A percentile compares a stretch with the other conserved stretches of the same genome.
Evolutionary conservation across 1,284 basidiomycete genomes (phyloP).

Genomic region (Anthracocystis panici-leucophaei): DNA sequence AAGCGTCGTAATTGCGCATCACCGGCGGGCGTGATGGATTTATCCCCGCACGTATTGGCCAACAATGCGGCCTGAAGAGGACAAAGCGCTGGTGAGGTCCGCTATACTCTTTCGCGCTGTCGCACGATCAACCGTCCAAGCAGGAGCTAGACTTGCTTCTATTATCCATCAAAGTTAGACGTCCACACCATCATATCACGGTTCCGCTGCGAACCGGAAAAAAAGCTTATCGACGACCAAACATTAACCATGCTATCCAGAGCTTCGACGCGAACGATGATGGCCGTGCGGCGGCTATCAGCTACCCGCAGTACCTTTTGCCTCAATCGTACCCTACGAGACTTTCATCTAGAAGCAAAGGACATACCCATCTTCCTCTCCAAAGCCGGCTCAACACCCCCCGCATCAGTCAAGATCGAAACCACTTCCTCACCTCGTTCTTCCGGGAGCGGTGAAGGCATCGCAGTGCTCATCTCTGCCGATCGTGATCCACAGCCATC

Average conservation of each 20-base stretch:
- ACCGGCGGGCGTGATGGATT: background rate
- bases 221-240: background rate
- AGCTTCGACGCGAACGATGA: background rate
- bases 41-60: constrained; percentile 21
- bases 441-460: constrained; percentile 9
- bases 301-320: background rate
- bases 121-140: too few relatives aligned
- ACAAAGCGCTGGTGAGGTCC: background rate
- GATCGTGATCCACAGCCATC: constrained; percentile 38
- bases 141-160: too few relatives aligned
- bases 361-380: constrained; percentile 38
- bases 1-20: constrained; percentile 30
- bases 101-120: too few relatives aligned
- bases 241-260: constrained; percentile 14
- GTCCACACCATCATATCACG: too few relatives aligned
- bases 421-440: background rate
- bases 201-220: too few relatives aligned
- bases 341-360: constrained; percentile 41
- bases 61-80: background rate
- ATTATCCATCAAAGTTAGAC: too few relatives aligned
- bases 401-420: constrained; percentile 10
- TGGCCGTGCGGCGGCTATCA: background rate
- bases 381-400: constrained; percentile 18
- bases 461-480: constrained; percentile 50
- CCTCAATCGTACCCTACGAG: constrained; percentile 1